Base-by-base conservation (phyloP, 108 stramenopile species). In the Conticribra guillardii region DNA sequence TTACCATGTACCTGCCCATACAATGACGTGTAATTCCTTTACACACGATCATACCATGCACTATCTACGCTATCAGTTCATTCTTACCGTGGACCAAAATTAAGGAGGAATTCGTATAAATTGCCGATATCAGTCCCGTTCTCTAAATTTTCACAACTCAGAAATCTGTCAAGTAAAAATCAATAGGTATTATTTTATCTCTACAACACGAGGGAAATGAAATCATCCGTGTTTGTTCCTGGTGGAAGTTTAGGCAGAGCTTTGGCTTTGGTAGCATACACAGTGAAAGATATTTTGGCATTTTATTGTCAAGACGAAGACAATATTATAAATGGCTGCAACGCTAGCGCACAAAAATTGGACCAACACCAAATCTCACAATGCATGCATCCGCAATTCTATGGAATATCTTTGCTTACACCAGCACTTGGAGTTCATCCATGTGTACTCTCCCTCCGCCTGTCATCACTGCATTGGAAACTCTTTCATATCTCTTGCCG, bases 401-500 rank as follows among this genome's bases (percentile, higher is more conserved):
- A 60, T 19, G 86, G 86, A 26, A 67, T 66, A 9, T 18, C 67
- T 11, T 49, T 73, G 2, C 16, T 87, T 19, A 63, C 73, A 11
- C 83, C 86, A 1, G 73, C 86, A 18, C 67, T 87, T 29, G 86
- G 86, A 18, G 70, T 87, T 16, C 63, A 69, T 34, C 66, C 81
- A 7, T n/a, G 30, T n/a, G 81, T 53, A 22, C 45, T 87, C 86
- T 83, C 34, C 74, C 83, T 9, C 9, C 68, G 0, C 41, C 56
- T 37, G 37, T 87, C 34, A 69, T 84, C 18, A 0, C 56, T 8
- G 67, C 66, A 3, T 60, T 87, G 26, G 45, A 63, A 19, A 18
- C 74, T 3, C 19, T 79, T 11, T 53, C 82, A 19, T 60, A 11
- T 9, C 2, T 71, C 17, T 19, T 46, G 14, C 86, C 86, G 0